phyloP scores from a whole-genome alignment of 2,329 filamentous ascomycete genomes.

The Neonectria hederae region DNA sequence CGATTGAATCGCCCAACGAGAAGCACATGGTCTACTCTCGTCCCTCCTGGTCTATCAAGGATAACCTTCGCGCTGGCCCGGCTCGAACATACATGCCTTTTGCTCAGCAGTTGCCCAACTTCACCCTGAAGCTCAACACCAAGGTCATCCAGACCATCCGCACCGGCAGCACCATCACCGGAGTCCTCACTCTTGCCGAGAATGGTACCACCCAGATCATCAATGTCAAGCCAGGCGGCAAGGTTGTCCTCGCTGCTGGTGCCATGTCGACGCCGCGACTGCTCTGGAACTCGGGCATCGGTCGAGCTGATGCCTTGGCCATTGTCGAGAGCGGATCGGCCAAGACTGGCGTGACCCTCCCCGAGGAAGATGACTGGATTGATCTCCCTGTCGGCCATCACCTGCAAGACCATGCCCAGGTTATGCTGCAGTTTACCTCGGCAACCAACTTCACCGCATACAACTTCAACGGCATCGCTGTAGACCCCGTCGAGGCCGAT shows the following conservation, averaged over 20 bases:
- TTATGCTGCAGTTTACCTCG: conserved; percentile 42
- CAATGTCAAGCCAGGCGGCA: conserved; percentile 39
- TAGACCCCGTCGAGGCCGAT: conserved; percentile 26
- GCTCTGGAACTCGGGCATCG: conserved; percentile 61
- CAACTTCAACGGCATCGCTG: conserved; percentile 37
- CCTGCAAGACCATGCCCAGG: conserved; percentile 63
- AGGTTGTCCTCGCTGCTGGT: conserved; percentile 72
- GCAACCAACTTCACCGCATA: conserved; percentile 39
- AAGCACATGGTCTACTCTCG: conserved; percentile 75
- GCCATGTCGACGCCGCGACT: conserved; percentile 49
- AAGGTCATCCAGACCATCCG: conserved; percentile 72
- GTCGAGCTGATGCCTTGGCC: conserved; percentile 65
- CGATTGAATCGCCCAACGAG: conserved; percentile 67
- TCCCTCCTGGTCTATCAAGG: conserved; percentile 73
- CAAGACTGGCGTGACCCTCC: conserved; percentile 62
- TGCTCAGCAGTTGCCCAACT: conserved; percentile 68
- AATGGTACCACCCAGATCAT: conserved; percentile 53
- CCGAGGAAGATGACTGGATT: conserved; percentile 61
- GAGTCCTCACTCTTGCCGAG: conserved; percentile 67
- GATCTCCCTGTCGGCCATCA: conserved; percentile 67
- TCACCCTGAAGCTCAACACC: conserved; percentile 72
- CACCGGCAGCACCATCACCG: conserved; percentile 67
- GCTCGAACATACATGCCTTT: conserved; percentile 75
- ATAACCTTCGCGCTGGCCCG: conserved; percentile 74
- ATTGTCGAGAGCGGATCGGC: conserved; percentile 54